These are phyloP conservation scores for Brassica rapa DNA, from an alignment of 345 rosid genomes.

Conservation along the genomic window DNA sequence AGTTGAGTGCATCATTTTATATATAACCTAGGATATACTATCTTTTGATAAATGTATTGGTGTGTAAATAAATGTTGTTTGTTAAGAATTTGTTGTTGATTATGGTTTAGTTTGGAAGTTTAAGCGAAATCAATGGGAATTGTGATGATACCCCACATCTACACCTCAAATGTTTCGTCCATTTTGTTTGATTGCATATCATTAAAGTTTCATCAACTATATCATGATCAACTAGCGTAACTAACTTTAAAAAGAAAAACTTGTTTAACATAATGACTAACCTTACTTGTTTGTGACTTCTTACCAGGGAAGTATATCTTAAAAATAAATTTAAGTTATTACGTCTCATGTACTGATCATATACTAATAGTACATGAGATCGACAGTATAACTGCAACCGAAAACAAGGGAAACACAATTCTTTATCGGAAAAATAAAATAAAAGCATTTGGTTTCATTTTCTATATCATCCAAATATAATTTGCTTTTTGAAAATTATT, in stretches of 20 bases:
- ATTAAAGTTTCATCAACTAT: conserved; percentile 17
- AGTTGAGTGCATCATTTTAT: neutral
- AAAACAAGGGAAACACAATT: neutral
- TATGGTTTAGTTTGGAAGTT: conserved; percentile 36
- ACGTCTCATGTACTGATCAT: neutral
- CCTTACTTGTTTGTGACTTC: neutral
- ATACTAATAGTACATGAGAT: neutral
- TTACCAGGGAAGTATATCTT: neutral
- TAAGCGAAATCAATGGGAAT: conserved; percentile 35
- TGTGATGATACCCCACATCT: conserved; percentile 17
- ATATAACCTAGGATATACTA: neutral
- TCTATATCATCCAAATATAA: neutral
- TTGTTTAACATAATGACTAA: conserved; percentile 10
- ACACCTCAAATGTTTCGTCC: conserved; percentile 20
- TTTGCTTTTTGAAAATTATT: neutral
- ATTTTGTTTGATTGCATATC: conserved; percentile 1
- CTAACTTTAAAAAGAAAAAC: neutral
- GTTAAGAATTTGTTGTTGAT: conserved; percentile 23
- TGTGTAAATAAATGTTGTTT: conserved; percentile 16
- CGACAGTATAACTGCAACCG: neutral
- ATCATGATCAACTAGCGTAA: conserved; percentile 14
- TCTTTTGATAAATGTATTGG: neutral
- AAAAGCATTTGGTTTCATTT: neutral
- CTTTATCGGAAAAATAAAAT: neutral
- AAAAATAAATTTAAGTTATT: neutral